Conservation (phyloP, 371 early-diverging fungal genomes). For the Haplosporangium sp. region DNA sequence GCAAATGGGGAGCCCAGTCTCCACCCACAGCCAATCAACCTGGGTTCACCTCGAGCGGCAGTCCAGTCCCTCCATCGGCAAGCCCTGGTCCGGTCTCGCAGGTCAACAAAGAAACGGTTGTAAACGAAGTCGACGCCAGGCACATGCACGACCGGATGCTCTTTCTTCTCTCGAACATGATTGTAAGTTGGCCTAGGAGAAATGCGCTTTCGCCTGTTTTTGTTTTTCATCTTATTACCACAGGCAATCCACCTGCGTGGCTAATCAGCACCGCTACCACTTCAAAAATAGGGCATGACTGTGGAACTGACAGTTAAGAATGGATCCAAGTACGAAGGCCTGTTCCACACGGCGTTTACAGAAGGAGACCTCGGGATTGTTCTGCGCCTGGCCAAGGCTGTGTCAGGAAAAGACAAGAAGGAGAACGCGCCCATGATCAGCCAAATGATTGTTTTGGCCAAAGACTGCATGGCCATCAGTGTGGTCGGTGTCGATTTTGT, state of each 20-base stretch:
- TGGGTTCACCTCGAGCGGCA: conserved; percentile 8
- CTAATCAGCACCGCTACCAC: too few relatives aligned
- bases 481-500: conserved; percentile 70
- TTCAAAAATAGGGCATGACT: conserved; percentile 84
- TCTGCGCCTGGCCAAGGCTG: conserved; percentile 71
- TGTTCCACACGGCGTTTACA: conserved; percentile 80
- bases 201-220: background rate
- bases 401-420: conserved; percentile 64
- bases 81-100: background rate
- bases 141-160: conserved; percentile 80
- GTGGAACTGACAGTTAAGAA: conserved; percentile 76
- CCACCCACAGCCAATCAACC: conserved; percentile 25
- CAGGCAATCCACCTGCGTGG: too few relatives aligned
- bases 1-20: conserved; percentile 34
- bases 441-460: conserved; percentile 74
- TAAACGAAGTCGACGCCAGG: conserved; percentile 59
- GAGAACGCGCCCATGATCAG: conserved; percentile 50
- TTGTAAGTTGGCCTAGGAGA: conserved; percentile 62
- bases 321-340: conserved; percentile 79
- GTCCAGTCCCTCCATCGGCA: conserved; percentile 4
- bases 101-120: conserved; percentile 24
- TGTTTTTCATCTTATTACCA: too few relatives aligned
- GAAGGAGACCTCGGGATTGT: conserved; percentile 84
- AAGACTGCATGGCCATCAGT: conserved; percentile 75
- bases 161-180: conserved; percentile 76